Evolutionary conservation across 345 rosid species (phyloP).

Genomic region (Reutealis trisperma): DNA sequence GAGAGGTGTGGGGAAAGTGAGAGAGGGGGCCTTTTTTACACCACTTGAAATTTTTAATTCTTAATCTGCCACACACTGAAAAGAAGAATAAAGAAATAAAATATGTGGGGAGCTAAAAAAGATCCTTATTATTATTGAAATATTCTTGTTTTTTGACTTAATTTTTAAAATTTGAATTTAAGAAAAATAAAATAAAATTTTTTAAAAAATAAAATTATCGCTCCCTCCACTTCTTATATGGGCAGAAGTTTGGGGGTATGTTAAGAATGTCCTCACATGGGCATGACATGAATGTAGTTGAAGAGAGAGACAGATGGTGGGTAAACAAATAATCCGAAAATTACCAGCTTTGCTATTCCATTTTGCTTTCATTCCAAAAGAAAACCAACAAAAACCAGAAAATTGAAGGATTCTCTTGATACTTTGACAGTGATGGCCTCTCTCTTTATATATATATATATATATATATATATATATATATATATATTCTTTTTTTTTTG

Average conservation of each 20-base stretch:
- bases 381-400: conserved; percentile 35
- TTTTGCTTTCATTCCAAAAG: conserved; percentile 35
- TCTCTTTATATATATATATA: too few species aligned
- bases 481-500: too few species aligned
- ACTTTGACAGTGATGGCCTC: conserved; percentile 9
- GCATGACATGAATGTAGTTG: conserved; percentile 19
- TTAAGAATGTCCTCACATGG: conserved; percentile 14
- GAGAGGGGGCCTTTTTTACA: conserved; percentile 15
- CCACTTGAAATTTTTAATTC: conserved; percentile 48
- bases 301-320: conserved; percentile 18
- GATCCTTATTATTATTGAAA: neutral
- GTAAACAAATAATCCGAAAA: conserved; percentile 21
- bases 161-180: conserved; percentile 1
- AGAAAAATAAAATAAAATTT: neutral
- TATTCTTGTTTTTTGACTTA: conserved; percentile 5
- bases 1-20: conserved; percentile 9
- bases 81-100: conserved; percentile 27
- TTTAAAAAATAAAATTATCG: neutral
- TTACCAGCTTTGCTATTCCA: conserved; percentile 26
- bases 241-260: neutral
- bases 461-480: too few species aligned
- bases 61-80: conserved; percentile 39
- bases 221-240: neutral
- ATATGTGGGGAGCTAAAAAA: neutral
- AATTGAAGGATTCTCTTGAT: conserved; percentile 30